Base-by-base conservation (phyloP, 805 yeast species). In the Saturnispora galanensis region DNA sequence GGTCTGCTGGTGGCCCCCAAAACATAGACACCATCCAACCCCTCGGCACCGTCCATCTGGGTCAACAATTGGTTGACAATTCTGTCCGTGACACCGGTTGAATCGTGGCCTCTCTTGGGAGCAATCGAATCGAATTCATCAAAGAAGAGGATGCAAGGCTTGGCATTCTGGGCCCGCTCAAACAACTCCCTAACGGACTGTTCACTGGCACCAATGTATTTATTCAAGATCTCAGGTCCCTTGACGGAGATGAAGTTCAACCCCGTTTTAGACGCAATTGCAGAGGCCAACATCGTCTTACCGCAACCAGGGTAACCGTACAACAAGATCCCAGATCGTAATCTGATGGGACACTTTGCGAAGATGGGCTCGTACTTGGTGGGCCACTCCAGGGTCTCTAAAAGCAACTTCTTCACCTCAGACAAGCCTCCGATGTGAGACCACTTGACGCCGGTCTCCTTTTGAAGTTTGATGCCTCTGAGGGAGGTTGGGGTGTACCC, bases 221-320 rank as follows among this genome's bases (percentile, higher is more conserved):
- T 90, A 66, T 90, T 89, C 54, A 90, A 70, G 39, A 90, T 86
- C 59, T 90, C 97, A 0, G 97, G 97, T 10, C 97, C 97, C 58
- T 90, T 90, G 38, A 90, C 83, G 1, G 95, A 83, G 26, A 90
- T 89, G 59, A 90, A 90, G 56, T 90, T 90, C 48, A 90, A 68
- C 0, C 97, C 97, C 65, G 96, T 88, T 58, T 89, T 93, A 1
- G 87, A 81, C 1, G 96, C 95, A 42, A 90, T 84, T 0, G 97
- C 96, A 46, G 93, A 83, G 0, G 97, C 97, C 34, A 90, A 63
- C 49, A 89, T 68, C 0, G 97, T 90, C 62, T 90, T 90, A 38
- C 98, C 98, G 64, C 98, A 90, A 2, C 98, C 98, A 0, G 98
- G 97, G 58, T 86, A 90, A 0, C 98, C 98, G 62, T 90, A 90